Base-by-base conservation (phyloP, 257 asterid species). In the Anisodus acutangulus region DNA sequence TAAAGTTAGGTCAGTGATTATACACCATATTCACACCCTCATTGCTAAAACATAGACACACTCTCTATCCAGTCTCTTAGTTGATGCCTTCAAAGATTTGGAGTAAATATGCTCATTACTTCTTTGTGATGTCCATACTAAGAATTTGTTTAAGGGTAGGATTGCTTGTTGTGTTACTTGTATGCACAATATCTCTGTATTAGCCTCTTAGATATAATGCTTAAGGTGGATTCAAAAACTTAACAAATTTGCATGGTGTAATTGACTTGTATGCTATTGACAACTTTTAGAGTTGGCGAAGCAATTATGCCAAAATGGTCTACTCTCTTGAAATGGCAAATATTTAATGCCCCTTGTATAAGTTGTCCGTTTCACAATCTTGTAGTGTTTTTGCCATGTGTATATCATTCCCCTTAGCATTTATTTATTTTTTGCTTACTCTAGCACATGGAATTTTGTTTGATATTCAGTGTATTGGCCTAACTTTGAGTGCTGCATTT, bases 321-420 rank as follows among this genome's bases (percentile, higher is more conserved):
- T 71, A 45, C 57, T 43, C 58, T 45, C 39, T 71, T 71, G 58
- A 71, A 71, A 45, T 71, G 80, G n/a, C 1, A 71, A 45, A 71
- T 71, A 47, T 71, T n/a, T 71, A 71, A 71, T 45, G 80, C 31
- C 16, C 80, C 39, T 15, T 47, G 80, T 49, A 74, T 53, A 60
- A 49, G 19, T 47, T 74, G 60, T 19, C 31, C 37, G 45, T n/a
- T 70, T 45, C 41, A 72, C 59, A 72, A 11, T 58, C 60, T 26
- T 12, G 43, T 49, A 47, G 60, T 3, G 43, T 74, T 74, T 31
- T 47, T 47, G 26, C 80, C 62, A 19, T 49, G 43, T 47, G 43
- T 22, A 74, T 49, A 49, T 74, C 80, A 49, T 49, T 2, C 41
- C 39, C 59, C 19, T 74, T 49, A 2, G 43, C n/a, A 49, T 22